Evolutionary conservation across 805 yeast genomes (phyloP).

Genomic region (Candida odintsovae): DNA sequence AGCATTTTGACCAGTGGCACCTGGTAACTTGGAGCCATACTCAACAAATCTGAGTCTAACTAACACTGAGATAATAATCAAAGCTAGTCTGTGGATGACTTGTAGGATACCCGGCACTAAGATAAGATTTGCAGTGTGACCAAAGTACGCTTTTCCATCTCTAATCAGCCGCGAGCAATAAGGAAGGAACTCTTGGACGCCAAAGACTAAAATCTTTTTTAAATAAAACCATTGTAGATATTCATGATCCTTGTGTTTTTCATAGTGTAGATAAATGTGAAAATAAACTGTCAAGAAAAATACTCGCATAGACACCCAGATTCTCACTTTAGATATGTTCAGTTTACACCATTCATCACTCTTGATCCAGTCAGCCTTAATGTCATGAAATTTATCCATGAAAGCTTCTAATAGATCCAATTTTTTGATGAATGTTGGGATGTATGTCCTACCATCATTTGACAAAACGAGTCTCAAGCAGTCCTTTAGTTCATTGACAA

Average conservation of each 20-base stretch:
- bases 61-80: constrained; percentile 2
- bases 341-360: not conserved
- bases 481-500: constrained; percentile 1
- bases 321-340: not conserved
- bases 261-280: constrained; percentile 5
- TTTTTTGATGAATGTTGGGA: constrained; percentile 2
- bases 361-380: not conserved
- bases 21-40: not conserved
- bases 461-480: constrained; percentile 1
- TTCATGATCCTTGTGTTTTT: not conserved
- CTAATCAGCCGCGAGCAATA: not conserved
- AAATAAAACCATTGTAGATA: constrained; percentile 4
- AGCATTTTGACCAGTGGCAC: not conserved
- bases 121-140: not conserved
- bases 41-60: constrained; percentile 5
- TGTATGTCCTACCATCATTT: constrained; percentile 1
- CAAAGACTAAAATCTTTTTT: constrained; percentile 2
- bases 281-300: constrained; percentile 1
- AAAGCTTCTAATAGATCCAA: not conserved
- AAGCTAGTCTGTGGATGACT: constrained; percentile 3
- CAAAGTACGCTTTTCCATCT: not conserved
- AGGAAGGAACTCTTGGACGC: constrained; percentile 1
- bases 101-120: not conserved
- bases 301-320: constrained; percentile 1
- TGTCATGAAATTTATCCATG: not conserved